Evolutionary conservation across 73 alveolate genomes (phyloP), one percentile per base, ranked within the genome.

Genomic region (Paraurostyla sp.): DNA sequence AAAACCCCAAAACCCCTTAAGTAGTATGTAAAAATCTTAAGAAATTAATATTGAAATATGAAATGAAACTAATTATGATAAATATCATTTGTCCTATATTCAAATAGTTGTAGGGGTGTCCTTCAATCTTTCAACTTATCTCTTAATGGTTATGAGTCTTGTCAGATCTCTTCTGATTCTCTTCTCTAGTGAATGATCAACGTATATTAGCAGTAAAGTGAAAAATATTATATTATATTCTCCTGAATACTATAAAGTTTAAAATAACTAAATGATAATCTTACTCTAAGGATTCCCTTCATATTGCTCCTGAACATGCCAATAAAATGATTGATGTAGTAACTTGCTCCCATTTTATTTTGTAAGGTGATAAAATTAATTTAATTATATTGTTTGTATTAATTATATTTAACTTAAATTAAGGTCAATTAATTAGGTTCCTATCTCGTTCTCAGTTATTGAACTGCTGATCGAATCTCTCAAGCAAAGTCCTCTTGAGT

Each of bases 201-300:
- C 4, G 38, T 69, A 69, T 9, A 69, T 69, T 9, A 69, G 3
- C 6, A 59, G 63, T 35, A 69, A 7, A 22, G 65, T 41, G 35
- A 69, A 38, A 9, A 69, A 13, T 25, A 69, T 30, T 2, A 69
- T 69, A 25, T 69, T 69, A 43, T 69, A 69, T 43, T 69, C 84
- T 13, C 84, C 84, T 6, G 84, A 69, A 36, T 69, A 69, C 84
- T 69, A 62, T 27, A 62, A 69, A 18, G 83, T 69, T 15, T 13
- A 25, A 43, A 69, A 22, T 25, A 9, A 23, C 4, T 3, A 41
- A 35, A 1, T 18, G 33, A 69, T 36, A 35, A 50, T 13, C 56
- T 73, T 73, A 73, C 87, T 48, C 87, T 45, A 43, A 43, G 6
- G n/a, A 73, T 50, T 0, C 87, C 87, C n/a, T 71, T 45, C 52